These are phyloP conservation scores for Cyclotella cryptica DNA, from an alignment of 108 stramenopile species.

Conservation along the genomic window DNA sequence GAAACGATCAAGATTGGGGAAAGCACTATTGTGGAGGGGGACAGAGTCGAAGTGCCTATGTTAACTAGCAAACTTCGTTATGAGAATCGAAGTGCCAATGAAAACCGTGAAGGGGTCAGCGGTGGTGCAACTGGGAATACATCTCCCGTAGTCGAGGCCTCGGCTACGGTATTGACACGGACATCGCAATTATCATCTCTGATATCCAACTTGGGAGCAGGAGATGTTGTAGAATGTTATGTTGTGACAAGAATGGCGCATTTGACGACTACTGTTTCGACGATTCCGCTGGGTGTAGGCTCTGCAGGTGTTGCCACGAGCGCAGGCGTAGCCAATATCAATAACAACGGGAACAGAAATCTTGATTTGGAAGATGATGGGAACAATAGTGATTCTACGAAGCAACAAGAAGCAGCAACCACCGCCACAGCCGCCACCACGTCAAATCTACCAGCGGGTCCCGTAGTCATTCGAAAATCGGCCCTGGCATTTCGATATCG, in stretches of 20 bases:
- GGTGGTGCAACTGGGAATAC: conserved; percentile 9
- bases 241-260: conserved; percentile 66
- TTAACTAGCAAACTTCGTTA: background rate
- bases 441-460: conserved; percentile 32
- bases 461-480: conserved; percentile 65
- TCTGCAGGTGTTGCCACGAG: background rate
- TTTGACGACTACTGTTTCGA: conserved; percentile 46
- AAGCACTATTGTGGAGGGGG: background rate
- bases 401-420: background rate
- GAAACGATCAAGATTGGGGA: background rate
- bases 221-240: conserved; percentile 86
- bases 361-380: background rate
- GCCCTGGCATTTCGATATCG: conserved; percentile 79
- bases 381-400: background rate
- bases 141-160: background rate
- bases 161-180: conserved; percentile 46
- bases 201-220: conserved; percentile 78
- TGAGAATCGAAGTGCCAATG: conserved; percentile 29
- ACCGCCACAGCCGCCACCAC: conserved; percentile 9
- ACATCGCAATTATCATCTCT: conserved; percentile 57
- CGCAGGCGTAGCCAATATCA: background rate
- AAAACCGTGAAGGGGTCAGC: conserved; percentile 8
- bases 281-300: conserved; percentile 12
- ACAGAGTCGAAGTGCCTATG: background rate
- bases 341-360: conserved; percentile 11